A percentile compares a stretch with the other conserved stretches of the same genome.
Conservation (phyloP, 768 basidiomycete species). For the Mycena polygramma region DNA sequence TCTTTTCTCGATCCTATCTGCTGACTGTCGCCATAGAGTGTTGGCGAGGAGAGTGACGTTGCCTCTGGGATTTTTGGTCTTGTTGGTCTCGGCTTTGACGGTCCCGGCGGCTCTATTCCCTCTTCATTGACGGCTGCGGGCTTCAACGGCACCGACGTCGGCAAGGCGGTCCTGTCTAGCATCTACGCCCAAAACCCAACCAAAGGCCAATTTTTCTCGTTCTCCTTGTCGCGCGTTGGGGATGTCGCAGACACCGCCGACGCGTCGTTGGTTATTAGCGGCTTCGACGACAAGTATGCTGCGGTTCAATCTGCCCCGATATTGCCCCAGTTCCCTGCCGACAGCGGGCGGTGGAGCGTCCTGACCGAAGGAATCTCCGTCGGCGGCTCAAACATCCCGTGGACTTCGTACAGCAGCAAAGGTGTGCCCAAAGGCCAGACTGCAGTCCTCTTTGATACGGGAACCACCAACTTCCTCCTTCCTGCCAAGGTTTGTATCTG, state of each 20-base stretch:
- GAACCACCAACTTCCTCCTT: conserved; percentile 55
- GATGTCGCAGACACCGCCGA: conserved; percentile 55
- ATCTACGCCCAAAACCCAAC: conserved; percentile 52
- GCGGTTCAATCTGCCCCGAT: conserved; percentile 47
- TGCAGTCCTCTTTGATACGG: conserved; percentile 59
- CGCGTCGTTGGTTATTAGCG: conserved; percentile 58
- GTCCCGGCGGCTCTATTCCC: conserved; percentile 39
- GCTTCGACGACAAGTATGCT: conserved; percentile 52
- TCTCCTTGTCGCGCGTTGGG: conserved; percentile 57
- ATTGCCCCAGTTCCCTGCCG: conserved; percentile 50
- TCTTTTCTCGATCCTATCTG: neutral
- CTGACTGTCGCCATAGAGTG: conserved; percentile 21
- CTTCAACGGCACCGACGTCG: conserved; percentile 33
- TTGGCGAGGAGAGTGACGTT: conserved; percentile 29
- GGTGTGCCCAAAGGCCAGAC: conserved; percentile 47
- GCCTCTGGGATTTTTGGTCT: conserved; percentile 48
- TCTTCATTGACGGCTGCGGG: conserved; percentile 20
- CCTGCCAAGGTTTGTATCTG: conserved; percentile 41
- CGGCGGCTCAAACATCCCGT: conserved; percentile 42
- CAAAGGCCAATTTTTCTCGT: conserved; percentile 54
- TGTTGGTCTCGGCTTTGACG: conserved; percentile 52
- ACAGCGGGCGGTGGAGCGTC: conserved; percentile 56
- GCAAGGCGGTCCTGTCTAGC: conserved; percentile 53
- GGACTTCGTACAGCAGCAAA: conserved; percentile 46
- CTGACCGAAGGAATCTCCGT: conserved; percentile 54